phyloP scores from a whole-genome alignment of 129 eudicot genomes.

The Lactuca sativa region DNA sequence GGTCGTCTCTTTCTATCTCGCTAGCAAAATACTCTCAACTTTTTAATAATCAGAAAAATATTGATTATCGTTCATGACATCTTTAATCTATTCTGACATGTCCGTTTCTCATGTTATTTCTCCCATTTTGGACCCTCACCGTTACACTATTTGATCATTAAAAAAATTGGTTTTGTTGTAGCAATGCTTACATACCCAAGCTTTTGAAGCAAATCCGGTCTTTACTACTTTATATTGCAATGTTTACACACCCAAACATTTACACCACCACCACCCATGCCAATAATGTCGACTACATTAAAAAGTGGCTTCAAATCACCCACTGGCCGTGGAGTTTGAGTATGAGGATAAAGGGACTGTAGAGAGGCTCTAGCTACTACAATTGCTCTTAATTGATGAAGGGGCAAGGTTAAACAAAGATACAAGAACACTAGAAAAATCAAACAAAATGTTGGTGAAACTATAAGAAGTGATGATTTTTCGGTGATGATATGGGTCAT shows the following conservation, averaged over 20 bases:
- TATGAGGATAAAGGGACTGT: neutral
- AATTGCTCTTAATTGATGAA: neutral
- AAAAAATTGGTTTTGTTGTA: neutral
- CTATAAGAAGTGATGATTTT: neutral
- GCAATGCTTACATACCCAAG: neutral
- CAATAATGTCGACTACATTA: too few relatives aligned
- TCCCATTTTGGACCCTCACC: neutral
- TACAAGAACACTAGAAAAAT: neutral
- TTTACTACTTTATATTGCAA: too few relatives aligned
- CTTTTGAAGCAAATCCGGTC: too few relatives aligned
- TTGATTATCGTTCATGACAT: neutral
- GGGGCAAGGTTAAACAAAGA: neutral
- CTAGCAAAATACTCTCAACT: neutral
- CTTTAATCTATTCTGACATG: neutral
- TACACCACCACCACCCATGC: too few relatives aligned
- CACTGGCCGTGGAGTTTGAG: too few relatives aligned
- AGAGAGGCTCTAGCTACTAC: neutral
- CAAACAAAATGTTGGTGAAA: neutral
- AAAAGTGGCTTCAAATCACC: too few relatives aligned
- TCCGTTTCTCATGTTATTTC: neutral
- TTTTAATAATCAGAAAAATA: neutral
- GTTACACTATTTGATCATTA: neutral
- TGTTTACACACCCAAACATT: too few relatives aligned
- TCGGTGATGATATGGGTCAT: neutral
- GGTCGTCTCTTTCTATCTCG: neutral